Conservation (phyloP, 768 basidiomycete genomes). For the Chiua virens region DNA sequence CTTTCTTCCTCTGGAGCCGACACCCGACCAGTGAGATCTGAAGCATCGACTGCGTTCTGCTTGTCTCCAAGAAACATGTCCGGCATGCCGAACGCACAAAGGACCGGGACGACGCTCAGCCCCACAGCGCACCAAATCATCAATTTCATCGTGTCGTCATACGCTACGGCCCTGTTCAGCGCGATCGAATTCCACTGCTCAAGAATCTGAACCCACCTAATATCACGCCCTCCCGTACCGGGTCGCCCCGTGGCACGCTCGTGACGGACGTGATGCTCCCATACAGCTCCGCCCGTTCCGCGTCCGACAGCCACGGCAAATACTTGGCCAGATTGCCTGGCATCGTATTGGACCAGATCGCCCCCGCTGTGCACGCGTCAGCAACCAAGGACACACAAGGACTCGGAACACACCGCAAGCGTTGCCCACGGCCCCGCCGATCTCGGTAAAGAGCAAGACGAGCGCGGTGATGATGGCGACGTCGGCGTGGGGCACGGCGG, state of each 20-base stretch:
- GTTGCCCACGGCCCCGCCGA: conserved; percentile 66
- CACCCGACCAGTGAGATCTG: conserved; percentile 20
- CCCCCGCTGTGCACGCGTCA: conserved; percentile 48
- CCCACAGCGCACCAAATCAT: conserved; percentile 55
- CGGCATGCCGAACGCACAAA: conserved; percentile 59
- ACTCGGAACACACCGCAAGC: conserved; percentile 54
- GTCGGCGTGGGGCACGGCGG: conserved; percentile 61
- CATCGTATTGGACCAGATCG: conserved; percentile 68
- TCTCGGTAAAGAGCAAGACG: conserved; percentile 66
- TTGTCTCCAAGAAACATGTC: conserved; percentile 66
- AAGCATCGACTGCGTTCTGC: conserved; percentile 66
- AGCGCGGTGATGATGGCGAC: conserved; percentile 68
- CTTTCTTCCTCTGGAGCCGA: background rate
- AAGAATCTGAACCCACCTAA: conserved; percentile 43
- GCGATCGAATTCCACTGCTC: no score
- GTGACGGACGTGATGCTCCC: conserved; percentile 56
- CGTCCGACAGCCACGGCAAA: conserved; percentile 49
- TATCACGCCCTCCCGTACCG: conserved; percentile 66
- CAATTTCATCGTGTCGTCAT: conserved; percentile 55
- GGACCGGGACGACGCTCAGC: conserved; percentile 56
- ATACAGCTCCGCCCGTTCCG: conserved; percentile 47
- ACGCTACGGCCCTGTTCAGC: conserved; percentile 45
- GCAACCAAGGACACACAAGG: no score
- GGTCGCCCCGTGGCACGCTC: conserved; percentile 47
- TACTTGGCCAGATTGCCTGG: conserved; percentile 55